Base-by-base conservation (phyloP, 331 rosid species). In the Dryas integrifolia region DNA sequence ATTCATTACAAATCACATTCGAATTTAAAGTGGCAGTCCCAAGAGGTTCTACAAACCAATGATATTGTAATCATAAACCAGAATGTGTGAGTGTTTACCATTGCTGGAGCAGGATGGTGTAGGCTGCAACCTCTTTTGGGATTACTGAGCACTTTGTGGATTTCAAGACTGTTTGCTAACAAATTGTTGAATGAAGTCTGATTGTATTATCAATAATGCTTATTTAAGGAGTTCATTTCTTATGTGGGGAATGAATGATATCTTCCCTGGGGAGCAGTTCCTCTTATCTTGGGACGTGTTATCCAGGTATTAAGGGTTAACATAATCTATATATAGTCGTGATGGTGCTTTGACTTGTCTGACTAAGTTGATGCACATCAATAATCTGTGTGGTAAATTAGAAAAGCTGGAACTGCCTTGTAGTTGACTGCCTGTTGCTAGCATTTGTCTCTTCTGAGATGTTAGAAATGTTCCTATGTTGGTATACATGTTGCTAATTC, bases 401-500 rank as follows among this genome's bases (percentile, higher is more conserved):
- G 43, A 40, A 62, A 62, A 14, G 1, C 47, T 40, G 8, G 26
- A 3, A 8, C 13, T 40, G 3, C 47, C 14, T 43, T 12, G 44
- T 13, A 12, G 8, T 39, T 12, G 24, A 18, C 50, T 6, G 53
- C 47, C 44, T 1, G 40, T 11, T 7, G 8, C 48, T 48, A n/a
- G 59, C 43, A 3, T 65, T 21, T 12, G 14, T 50, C 24, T 49
- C 13, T 46, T 10, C 48, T 72, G 47, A 13, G 45, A 56, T 18
- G 72, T 24, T 68, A n/a, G 21, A 13, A 10, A 38, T 73, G 46
- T 49, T 26, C 57, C 8, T 8, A 0, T 53, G 60, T 69, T 67
- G 45, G 4, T 69, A 35, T 55, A n/a, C 64, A 30, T 44, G 21
- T 66, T 9, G 48, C 73, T 72, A 40, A 62, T 74, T 76, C 9